These are phyloP conservation scores for Ormosia semicastrata DNA, from an alignment of 306 rosid genomes.

Conservation along the genomic window DNA sequence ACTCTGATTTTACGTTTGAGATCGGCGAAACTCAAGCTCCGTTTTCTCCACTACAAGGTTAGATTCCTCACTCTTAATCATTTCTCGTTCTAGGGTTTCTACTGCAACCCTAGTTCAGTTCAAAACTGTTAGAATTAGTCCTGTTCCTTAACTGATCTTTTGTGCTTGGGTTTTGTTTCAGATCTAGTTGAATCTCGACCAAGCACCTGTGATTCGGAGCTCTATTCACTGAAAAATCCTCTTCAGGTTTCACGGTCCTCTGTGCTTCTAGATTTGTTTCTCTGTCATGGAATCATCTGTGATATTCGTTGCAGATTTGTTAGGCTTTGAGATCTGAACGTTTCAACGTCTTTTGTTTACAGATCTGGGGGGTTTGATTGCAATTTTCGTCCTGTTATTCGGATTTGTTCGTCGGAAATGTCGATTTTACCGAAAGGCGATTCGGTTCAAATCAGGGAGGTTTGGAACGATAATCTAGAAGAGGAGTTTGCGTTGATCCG, in stretches of 20 bases:
- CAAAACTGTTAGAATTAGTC: neutral
- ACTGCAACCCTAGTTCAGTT: constrained; percentile 24
- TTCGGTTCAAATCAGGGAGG: constrained; percentile 85
- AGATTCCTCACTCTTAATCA: constrained; percentile 35
- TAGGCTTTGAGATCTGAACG: constrained; percentile 35
- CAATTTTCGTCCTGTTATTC: constrained; percentile 20
- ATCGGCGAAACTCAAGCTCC: constrained; percentile 33
- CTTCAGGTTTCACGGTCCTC: constrained; percentile 40
- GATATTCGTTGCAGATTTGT: neutral
- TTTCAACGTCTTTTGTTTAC: neutral
- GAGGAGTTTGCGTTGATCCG: constrained; percentile 79
- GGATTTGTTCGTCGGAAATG: constrained; percentile 49
- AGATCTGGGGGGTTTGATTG: constrained; percentile 64
- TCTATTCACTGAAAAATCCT: constrained; percentile 14
- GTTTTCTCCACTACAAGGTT: constrained; percentile 42
- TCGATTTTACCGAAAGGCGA: constrained; percentile 72
- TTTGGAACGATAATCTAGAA: constrained; percentile 79
- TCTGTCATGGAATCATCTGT: neutral
- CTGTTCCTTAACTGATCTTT: neutral
- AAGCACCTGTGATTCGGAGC: neutral
- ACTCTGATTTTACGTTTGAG: constrained; percentile 10
- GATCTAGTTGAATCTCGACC: constrained; percentile 47
- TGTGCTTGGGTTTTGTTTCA: constrained; percentile 29
- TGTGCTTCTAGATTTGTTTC: neutral
- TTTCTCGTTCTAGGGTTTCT: constrained; percentile 39